Evolutionary conservation across 768 basidiomycete species (phyloP).

Genomic region (Amanita pseudoporphyria): DNA sequence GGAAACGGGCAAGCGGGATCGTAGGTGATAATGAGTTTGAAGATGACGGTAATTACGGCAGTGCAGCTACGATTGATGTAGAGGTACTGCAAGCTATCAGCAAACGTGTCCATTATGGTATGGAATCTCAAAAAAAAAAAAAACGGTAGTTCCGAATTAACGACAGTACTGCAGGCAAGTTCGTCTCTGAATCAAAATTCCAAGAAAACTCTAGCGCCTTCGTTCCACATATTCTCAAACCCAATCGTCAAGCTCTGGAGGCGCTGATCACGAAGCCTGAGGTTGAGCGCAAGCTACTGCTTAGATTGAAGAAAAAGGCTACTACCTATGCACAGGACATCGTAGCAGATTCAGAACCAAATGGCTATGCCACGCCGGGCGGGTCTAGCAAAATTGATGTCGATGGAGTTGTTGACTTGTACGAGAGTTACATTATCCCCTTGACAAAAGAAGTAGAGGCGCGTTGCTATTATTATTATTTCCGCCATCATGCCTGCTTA

Average conservation of each 20-base stretch:
- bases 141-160: background rate
- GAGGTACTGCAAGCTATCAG: constrained; percentile 98
- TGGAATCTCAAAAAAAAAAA: constrained; percentile 9
- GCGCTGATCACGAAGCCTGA: constrained; percentile 95
- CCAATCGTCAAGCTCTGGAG: constrained; percentile 71
- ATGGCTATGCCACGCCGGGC: constrained; percentile 25
- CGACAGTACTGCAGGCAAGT: constrained; percentile 62
- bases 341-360: constrained; percentile 46
- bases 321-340: constrained; percentile 77
- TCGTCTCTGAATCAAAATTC: constrained; percentile 98
- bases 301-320: constrained; percentile 80
- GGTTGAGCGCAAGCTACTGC: constrained; percentile 79
- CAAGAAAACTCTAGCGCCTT: constrained; percentile 75
- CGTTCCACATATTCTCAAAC: constrained; percentile 81
- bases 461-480: constrained; percentile 14
- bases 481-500: background rate
- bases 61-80: constrained; percentile 88
- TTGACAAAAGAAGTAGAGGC: constrained; percentile 99
- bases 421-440: constrained; percentile 93
- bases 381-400: constrained; percentile 71
- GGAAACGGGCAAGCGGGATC: constrained; percentile 61
- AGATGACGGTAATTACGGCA: constrained; percentile 98
- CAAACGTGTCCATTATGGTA: constrained; percentile 97
- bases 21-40: constrained; percentile 61
- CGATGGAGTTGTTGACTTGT: constrained; percentile 86